Percentiles rank a stretch among this genome's conserved stretches.
Conservation (phyloP, 495 filamentous ascomycete species). For the Hypoxylon fuscum region DNA sequence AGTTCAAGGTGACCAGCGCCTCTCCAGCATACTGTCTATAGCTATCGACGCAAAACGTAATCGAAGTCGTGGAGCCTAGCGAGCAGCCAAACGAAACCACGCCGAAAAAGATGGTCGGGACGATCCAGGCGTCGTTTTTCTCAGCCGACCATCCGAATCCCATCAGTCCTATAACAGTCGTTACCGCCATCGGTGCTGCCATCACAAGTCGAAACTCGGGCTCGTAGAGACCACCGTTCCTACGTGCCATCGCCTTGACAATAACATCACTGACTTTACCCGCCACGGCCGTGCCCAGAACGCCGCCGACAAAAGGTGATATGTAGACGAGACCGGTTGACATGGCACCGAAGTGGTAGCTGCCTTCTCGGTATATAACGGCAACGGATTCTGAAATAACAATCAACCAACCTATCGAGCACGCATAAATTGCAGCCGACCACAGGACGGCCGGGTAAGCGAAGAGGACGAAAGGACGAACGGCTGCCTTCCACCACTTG, state of each 20-base stretch:
- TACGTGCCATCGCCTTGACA: conserved; percentile 76
- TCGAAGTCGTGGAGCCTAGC: conserved; percentile 89
- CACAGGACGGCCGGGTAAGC: conserved; percentile 91
- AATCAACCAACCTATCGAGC: conserved; percentile 95
- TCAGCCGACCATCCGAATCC: conserved; percentile 92
- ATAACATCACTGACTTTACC: conserved; percentile 89
- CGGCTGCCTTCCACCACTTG: conserved; percentile 77
- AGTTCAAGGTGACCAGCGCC: conserved; percentile 93
- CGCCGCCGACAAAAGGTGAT: conserved; percentile 85
- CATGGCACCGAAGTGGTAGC: conserved; percentile 82
- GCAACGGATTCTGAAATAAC: conserved; percentile 89
- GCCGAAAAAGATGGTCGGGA: conserved; percentile 93
- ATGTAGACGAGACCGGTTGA: conserved; percentile 89
- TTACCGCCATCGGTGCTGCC: conserved; percentile 80
- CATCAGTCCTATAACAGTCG: conserved; percentile 87
- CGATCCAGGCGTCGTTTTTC: conserved; percentile 80
- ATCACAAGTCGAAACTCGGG: conserved; percentile 95
- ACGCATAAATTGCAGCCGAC: conserved; percentile 85
- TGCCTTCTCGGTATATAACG: conserved; percentile 73
- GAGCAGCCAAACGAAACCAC: conserved; percentile 93
- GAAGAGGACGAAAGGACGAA: conserved; percentile 85
- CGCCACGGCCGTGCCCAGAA: conserved; percentile 90
- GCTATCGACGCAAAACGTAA: conserved; percentile 93
- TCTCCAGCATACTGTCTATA: conserved; percentile 95
- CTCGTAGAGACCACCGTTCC: conserved; percentile 95